Percentiles rank a stretch among this genome's conserved stretches.
These are phyloP conservation scores for Aspergillus sp. DNA, from an alignment of 2,329 filamentous ascomycete species.

Conservation along the genomic window DNA sequence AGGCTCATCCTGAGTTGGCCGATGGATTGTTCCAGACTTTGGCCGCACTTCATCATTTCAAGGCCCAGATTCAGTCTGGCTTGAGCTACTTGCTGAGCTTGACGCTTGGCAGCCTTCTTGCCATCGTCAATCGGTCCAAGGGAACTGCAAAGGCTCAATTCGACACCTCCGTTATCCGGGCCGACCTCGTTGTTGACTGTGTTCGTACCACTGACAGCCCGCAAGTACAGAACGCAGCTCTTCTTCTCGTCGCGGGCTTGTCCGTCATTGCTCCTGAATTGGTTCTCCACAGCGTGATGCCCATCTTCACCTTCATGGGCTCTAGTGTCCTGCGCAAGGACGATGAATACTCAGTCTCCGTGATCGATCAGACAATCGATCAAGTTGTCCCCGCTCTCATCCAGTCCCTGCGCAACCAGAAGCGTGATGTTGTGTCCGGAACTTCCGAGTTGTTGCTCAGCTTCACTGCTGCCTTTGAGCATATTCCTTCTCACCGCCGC, in stretches of 20 bases:
- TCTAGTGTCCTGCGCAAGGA: conserved; percentile 86
- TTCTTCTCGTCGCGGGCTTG: conserved; percentile 83
- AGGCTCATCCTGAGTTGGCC: conserved; percentile 72
- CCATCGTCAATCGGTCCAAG: conserved; percentile 79
- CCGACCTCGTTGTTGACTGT: conserved; percentile 90
- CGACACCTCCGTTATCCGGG: conserved; percentile 77
- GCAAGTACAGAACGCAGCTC: conserved; percentile 87
- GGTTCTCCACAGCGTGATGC: conserved; percentile 96
- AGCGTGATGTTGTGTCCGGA: conserved; percentile 75
- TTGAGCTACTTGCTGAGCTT: conserved; percentile 88
- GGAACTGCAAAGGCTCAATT: conserved; percentile 53
- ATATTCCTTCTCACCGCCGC: conserved; percentile 85
- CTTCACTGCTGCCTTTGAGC: conserved; percentile 94
- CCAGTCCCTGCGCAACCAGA: conserved; percentile 74
- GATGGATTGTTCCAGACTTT: conserved; percentile 79
- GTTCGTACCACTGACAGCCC: conserved; percentile 89
- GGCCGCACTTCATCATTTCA: conserved; percentile 83
- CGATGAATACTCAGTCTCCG: conserved; percentile 95
- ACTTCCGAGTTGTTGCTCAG: conserved; percentile 90
- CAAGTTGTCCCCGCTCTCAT: conserved; percentile 92
- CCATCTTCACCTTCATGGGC: conserved; percentile 98
- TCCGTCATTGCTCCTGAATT: conserved; percentile 86
- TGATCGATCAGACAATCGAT: conserved; percentile 90
- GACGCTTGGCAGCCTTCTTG: conserved; percentile 76
- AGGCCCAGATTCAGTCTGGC: conserved; percentile 77